These are phyloP conservation scores for Candida khao-thaluensis DNA, from an alignment of 805 yeast genomes.

Conservation along the genomic window DNA sequence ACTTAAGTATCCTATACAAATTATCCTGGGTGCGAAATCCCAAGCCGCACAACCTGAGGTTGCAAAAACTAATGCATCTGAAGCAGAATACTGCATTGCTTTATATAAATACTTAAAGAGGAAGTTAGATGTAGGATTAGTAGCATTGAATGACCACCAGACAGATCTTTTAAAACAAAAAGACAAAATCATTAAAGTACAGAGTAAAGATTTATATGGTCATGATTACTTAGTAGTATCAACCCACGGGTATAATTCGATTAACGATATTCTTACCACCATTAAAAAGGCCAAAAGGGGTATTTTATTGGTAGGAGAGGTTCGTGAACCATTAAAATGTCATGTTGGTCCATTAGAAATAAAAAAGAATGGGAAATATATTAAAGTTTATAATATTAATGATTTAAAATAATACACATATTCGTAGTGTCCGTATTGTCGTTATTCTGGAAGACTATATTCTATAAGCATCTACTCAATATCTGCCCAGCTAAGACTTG, in stretches of 20 bases:
- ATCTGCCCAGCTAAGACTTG: conserved; percentile 18
- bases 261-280: conserved; percentile 10
- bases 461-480: conserved; percentile 12
- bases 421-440: no score
- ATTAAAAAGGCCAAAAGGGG: conserved; percentile 10
- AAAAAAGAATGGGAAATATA: conserved; percentile 2
- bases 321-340: conserved; percentile 1
- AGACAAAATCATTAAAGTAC: background rate
- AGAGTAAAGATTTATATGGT: background rate
- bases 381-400: conserved; percentile 2
- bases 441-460: no score
- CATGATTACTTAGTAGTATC: conserved; percentile 14
- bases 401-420: conserved; percentile 3
- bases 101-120: conserved; percentile 5
- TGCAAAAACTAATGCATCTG: conserved; percentile 7
- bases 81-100: conserved; percentile 11
- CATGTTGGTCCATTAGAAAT: conserved; percentile 3
- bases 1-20: conserved; percentile 2
- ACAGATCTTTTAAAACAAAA: conserved; percentile 12
- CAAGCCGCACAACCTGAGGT: background rate
- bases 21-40: background rate
- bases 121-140: conserved; percentile 7
- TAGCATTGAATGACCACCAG: conserved; percentile 12
- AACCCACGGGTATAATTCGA: conserved; percentile 8
- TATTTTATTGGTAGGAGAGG: conserved; percentile 10